Evolutionary conservation across 2,329 filamentous ascomycete species (phyloP).

Genomic region (Arthrinium phaeospermum): DNA sequence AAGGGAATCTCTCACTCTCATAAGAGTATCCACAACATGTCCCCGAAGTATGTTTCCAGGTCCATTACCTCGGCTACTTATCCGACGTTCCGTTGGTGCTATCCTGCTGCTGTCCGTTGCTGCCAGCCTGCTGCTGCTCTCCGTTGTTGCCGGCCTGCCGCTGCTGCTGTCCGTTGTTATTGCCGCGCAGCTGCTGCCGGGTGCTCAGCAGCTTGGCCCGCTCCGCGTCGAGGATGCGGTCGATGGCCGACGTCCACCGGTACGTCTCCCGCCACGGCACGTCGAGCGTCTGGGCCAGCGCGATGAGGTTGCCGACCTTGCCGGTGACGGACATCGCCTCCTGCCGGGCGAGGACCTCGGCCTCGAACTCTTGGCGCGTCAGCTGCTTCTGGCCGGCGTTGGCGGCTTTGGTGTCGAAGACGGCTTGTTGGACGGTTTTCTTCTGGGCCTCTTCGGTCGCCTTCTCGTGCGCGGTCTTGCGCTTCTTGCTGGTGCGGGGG

Average conservation of each 20-base stretch:
- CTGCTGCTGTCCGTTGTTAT: too few species aligned
- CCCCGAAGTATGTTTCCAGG: background rate
- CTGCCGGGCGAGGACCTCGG: background rate
- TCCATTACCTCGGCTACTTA: background rate
- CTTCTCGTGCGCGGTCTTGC: background rate
- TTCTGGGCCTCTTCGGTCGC: too few species aligned
- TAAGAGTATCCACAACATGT: background rate
- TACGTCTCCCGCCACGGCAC: background rate
- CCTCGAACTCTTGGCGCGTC: background rate
- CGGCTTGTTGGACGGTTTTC: too few species aligned
- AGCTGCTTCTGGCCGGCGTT: too few species aligned
- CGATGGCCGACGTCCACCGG: background rate
- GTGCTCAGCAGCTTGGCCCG: background rate
- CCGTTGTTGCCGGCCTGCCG: too few species aligned
- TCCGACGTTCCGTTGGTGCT: background rate
- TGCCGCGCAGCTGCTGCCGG: too few species aligned
- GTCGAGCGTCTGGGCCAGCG: background rate
- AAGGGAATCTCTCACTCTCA: background rate
- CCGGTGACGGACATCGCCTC: background rate
- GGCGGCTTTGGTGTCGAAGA: too few species aligned
- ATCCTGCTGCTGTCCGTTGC: too few species aligned
- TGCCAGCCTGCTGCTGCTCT: too few species aligned
- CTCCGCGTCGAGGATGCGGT: background rate
- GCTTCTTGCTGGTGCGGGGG: background rate
- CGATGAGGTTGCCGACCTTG: background rate